These are phyloP conservation scores for Beauveria brongniartii DNA, from an alignment of 2,329 filamentous ascomycete genomes.

Conservation along the genomic window DNA sequence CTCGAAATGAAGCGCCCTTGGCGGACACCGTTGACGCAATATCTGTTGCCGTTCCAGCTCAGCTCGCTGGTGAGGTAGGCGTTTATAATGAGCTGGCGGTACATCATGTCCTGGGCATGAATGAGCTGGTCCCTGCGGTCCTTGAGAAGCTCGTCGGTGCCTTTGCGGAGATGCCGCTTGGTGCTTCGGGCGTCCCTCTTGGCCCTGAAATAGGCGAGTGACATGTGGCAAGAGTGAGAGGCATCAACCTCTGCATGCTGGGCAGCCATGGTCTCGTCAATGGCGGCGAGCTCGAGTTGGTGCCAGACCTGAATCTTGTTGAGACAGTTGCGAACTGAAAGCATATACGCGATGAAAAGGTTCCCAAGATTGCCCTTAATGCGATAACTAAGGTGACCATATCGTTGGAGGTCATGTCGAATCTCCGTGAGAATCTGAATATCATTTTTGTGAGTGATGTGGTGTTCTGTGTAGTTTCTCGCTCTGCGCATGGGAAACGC, in stretches of 20 bases:
- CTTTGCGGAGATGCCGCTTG: background rate
- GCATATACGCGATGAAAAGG: background rate
- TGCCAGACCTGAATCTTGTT: background rate
- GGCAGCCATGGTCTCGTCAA: background rate
- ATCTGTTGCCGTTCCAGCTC: background rate
- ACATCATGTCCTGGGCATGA: background rate
- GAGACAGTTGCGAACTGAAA: background rate
- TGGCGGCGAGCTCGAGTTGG: background rate
- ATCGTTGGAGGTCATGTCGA: background rate
- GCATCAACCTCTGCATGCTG: background rate
- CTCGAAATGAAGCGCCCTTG: background rate
- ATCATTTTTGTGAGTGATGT: background rate
- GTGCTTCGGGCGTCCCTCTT: background rate
- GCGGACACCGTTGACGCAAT: background rate
- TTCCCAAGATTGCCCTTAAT: background rate
- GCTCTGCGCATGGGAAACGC: background rate
- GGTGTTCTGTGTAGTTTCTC: background rate
- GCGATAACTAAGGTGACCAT: background rate
- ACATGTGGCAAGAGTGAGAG: background rate
- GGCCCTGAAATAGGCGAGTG: background rate
- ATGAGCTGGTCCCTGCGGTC: background rate
- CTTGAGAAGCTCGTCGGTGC: background rate
- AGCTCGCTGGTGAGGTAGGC: background rate
- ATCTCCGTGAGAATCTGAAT: background rate
- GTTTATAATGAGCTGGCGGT: constrained; percentile 1